Conservation (phyloP, 108 stramenopile genomes). For the Pseudonitzschia delicatissima region DNA sequence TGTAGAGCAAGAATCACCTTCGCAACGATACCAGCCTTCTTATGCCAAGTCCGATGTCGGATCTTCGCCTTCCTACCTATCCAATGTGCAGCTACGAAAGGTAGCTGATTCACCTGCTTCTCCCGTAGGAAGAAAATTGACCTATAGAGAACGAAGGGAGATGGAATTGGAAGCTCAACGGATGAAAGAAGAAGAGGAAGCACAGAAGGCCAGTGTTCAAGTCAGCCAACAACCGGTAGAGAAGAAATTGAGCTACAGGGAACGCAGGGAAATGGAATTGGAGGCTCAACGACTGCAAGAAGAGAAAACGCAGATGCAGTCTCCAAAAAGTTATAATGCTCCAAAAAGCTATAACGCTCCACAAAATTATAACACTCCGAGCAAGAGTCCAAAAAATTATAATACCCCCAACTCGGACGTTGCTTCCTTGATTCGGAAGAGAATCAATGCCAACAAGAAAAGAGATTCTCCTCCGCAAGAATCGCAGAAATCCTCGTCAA, state of each 20-base stretch:
- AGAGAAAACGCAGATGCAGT: not conserved
- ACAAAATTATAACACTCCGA: too few relatives aligned
- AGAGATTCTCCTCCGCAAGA: too few relatives aligned
- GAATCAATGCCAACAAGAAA: slow-evolving; percentile 66
- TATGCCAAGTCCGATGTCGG: slow-evolving; percentile 13
- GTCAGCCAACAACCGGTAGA: slow-evolving; percentile 2
- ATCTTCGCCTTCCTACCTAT: slow-evolving; percentile 35
- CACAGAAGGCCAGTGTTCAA: not conserved
- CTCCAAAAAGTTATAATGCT: too few relatives aligned
- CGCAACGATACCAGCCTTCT: not conserved
- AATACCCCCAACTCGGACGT: slow-evolving; percentile 38
- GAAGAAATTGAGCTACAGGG: slow-evolving; percentile 34
- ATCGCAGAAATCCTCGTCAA: not conserved
- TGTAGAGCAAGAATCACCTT: slow-evolving; percentile 15
- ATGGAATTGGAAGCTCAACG: slow-evolving; percentile 23
- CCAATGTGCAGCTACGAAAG: slow-evolving; percentile 39
- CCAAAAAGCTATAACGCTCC: too few relatives aligned
- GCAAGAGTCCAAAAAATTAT: slow-evolving; percentile 34
- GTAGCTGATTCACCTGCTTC: slow-evolving; percentile 6
- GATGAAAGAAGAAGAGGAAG: slow-evolving; percentile 15
- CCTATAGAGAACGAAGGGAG: slow-evolving; percentile 38
- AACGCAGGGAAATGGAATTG: slow-evolving; percentile 35
- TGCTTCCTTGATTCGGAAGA: slow-evolving; percentile 54
- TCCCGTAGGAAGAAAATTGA: slow-evolving; percentile 27
- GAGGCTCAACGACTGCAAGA: slow-evolving; percentile 28